Evolutionary conservation across 2,329 filamentous ascomycete genomes (phyloP).

Genomic region (Fusarium pseudocircinatum): DNA sequence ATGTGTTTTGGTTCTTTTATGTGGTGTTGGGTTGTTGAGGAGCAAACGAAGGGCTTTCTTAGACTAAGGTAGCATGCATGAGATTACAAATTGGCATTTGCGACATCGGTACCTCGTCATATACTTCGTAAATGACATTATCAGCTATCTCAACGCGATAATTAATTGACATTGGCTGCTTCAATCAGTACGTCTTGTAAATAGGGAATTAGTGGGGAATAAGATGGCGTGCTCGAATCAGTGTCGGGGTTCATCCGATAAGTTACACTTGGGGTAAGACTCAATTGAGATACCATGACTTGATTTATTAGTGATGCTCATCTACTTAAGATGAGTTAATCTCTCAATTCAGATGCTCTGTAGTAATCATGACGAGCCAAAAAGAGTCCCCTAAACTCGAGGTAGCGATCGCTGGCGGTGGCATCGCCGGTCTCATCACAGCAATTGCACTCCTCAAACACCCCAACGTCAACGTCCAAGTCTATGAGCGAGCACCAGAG

Average conservation of each 20-base stretch:
- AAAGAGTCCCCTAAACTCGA: neutral
- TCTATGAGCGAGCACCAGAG: conserved; percentile 60
- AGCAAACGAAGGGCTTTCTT: neutral
- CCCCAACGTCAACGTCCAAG: conserved; percentile 54
- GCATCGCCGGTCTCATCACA: conserved; percentile 60
- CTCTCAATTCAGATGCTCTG: rapidly evolving
- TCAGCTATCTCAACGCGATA: neutral
- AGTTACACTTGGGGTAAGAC: neutral
- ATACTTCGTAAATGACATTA: neutral
- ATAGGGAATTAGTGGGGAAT: conserved; percentile 14
- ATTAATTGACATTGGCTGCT: neutral
- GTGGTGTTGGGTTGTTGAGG: neutral
- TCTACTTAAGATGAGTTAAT: neutral
- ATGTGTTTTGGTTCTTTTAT: neutral
- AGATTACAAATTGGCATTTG: neutral
- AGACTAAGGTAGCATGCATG: neutral
- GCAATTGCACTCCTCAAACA: conserved; percentile 57
- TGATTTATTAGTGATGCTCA: conserved; percentile 12
- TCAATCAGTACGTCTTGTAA: neutral
- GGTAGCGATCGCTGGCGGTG: conserved; percentile 59
- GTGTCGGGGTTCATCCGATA: neutral
- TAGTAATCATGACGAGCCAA: neutral
- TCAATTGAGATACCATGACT: neutral
- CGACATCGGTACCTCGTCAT: neutral
- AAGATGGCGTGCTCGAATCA: conserved; percentile 10